Evolutionary conservation across 2,329 filamentous ascomycete genomes (phyloP).

Genomic region (Fusarium ambrosium): DNA sequence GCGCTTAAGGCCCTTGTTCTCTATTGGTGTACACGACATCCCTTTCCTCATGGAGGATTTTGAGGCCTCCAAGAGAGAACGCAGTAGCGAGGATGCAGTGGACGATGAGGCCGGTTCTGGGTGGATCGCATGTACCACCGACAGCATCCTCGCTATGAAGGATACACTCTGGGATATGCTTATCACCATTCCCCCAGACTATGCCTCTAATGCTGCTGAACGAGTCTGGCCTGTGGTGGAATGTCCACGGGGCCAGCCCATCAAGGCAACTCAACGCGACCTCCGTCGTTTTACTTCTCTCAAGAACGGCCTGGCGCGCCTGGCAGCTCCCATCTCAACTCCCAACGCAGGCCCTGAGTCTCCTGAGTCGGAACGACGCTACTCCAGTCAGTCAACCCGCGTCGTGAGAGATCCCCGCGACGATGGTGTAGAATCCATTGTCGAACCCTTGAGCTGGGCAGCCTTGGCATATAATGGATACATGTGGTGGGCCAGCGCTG

Average conservation of each 20-base stretch:
- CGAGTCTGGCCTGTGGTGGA: slow-evolving; percentile 84
- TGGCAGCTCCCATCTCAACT: slow-evolving; percentile 49
- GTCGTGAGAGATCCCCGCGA: slow-evolving; percentile 56
- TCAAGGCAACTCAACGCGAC: slow-evolving; percentile 93
- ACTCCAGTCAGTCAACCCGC: slow-evolving; percentile 47
- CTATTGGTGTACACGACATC: slow-evolving; percentile 93
- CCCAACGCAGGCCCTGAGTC: slow-evolving; percentile 47
- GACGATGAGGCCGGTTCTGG: slow-evolving; percentile 69
- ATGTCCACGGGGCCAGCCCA: slow-evolving; percentile 69
- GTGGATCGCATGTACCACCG: slow-evolving; percentile 96
- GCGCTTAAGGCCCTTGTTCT: slow-evolving; percentile 87
- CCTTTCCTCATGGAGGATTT: slow-evolving; percentile 77
- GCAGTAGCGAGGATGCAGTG: slow-evolving; percentile 53
- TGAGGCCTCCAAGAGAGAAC: slow-evolving; percentile 58
- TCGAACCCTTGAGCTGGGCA: slow-evolving; percentile 77
- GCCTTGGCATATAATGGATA: slow-evolving; percentile 84
- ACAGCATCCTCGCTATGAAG: slow-evolving; percentile 91
- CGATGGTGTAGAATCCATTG: slow-evolving; percentile 66
- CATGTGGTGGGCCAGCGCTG: slow-evolving; percentile 92
- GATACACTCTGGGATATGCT: slow-evolving; percentile 89
- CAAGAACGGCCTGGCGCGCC: slow-evolving; percentile 70
- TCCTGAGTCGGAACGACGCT: slow-evolving; percentile 46
- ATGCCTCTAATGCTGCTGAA: slow-evolving; percentile 69
- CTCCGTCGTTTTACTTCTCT: slow-evolving; percentile 82
- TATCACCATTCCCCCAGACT: slow-evolving; percentile 80